A percentile compares a stretch with the other conserved stretches of the same genome.
Evolutionary conservation across 2,329 filamentous ascomycete species (phyloP).

Genomic region (Nemania serpens): DNA sequence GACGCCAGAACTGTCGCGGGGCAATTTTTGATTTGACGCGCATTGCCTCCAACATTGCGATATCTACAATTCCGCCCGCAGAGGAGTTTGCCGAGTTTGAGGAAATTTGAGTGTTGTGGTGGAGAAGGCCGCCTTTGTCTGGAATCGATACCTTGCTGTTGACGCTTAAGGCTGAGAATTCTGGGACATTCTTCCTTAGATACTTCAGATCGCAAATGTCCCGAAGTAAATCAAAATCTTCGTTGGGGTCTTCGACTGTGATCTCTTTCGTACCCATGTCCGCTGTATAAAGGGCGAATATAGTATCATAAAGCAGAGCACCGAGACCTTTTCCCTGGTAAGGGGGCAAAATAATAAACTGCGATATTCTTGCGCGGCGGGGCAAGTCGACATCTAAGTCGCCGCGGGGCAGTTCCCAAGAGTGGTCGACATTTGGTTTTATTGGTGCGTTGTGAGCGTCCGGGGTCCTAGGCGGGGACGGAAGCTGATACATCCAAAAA

Average conservation of each 20-base stretch:
- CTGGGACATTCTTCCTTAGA: slow-evolving; percentile 60
- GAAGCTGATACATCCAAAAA: slow-evolving; percentile 69
- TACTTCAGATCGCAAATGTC: slow-evolving; percentile 74
- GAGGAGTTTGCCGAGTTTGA: slow-evolving; percentile 29
- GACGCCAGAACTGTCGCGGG: slow-evolving; percentile 73
- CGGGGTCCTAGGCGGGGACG: slow-evolving; percentile 50
- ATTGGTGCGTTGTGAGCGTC: slow-evolving; percentile 32
- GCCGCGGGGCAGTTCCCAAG: slow-evolving; percentile 52
- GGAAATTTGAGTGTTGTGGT: slow-evolving; percentile 38
- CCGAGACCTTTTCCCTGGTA: slow-evolving; percentile 84
- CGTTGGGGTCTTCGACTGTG: slow-evolving; percentile 92
- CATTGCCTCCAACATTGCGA: slow-evolving; percentile 59
- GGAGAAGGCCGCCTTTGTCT: slow-evolving; percentile 47
- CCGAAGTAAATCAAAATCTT: slow-evolving; percentile 79
- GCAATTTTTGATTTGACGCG: slow-evolving; percentile 71
- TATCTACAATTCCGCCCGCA: slow-evolving; percentile 60
- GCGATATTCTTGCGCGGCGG: slow-evolving; percentile 83
- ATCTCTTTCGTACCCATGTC: slow-evolving; percentile 76
- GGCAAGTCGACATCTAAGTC: slow-evolving; percentile 63
- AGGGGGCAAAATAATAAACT: slow-evolving; percentile 88
- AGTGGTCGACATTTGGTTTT: slow-evolving; percentile 31
- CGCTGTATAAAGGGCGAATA: slow-evolving; percentile 72
- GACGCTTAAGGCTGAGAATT: slow-evolving; percentile 62
- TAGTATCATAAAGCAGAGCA: slow-evolving; percentile 76
- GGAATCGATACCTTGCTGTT: slow-evolving; percentile 57